phyloP scores from a whole-genome alignment of 2,329 filamentous ascomycete genomes.

The Stachybotrys elegans region DNA sequence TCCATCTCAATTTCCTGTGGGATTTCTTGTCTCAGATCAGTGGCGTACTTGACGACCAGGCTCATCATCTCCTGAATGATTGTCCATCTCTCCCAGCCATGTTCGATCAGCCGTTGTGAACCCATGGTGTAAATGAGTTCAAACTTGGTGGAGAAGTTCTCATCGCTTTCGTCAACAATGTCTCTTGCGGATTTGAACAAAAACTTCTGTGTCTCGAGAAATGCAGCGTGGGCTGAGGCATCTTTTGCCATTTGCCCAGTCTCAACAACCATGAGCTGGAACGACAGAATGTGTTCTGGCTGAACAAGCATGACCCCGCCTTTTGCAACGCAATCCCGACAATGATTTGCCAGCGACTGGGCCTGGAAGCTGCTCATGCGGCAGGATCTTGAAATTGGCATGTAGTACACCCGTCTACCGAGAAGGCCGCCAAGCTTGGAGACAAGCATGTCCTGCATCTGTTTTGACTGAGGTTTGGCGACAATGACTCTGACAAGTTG shows the following conservation, averaged over 20 bases:
- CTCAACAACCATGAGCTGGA: slow-evolving; percentile 55
- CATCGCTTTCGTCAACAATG: slow-evolving; percentile 59
- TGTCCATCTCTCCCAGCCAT: slow-evolving; percentile 49
- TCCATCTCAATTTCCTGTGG: slow-evolving; percentile 36
- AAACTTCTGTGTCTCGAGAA: slow-evolving; percentile 37
- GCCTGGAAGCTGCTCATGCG: slow-evolving; percentile 17
- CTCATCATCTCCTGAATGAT: slow-evolving; percentile 47
- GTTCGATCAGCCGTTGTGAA: slow-evolving; percentile 39
- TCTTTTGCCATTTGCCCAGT: slow-evolving; percentile 24
- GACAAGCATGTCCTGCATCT: slow-evolving; percentile 53
- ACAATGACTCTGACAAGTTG: slow-evolving; percentile 53
- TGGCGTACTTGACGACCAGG: slow-evolving; percentile 28
- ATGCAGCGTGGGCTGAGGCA: slow-evolving; percentile 16
- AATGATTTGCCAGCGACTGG: slow-evolving; percentile 28
- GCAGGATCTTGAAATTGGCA: slow-evolving; percentile 46
- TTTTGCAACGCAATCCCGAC: slow-evolving; percentile 35
- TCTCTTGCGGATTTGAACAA: slow-evolving; percentile 41
- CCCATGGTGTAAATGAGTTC: slow-evolving; percentile 60
- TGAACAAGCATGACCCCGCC: slow-evolving; percentile 54
- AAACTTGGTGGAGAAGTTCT: slow-evolving; percentile 52
- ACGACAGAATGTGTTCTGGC: slow-evolving; percentile 58
- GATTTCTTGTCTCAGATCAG: slow-evolving; percentile 19
- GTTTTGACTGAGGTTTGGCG: slow-evolving; percentile 50
- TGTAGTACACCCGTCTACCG: slow-evolving; percentile 36
- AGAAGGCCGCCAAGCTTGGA: slow-evolving; percentile 51